Evolutionary conservation across 768 basidiomycete species (phyloP).

Genomic region (Suillus subalutaceus): DNA sequence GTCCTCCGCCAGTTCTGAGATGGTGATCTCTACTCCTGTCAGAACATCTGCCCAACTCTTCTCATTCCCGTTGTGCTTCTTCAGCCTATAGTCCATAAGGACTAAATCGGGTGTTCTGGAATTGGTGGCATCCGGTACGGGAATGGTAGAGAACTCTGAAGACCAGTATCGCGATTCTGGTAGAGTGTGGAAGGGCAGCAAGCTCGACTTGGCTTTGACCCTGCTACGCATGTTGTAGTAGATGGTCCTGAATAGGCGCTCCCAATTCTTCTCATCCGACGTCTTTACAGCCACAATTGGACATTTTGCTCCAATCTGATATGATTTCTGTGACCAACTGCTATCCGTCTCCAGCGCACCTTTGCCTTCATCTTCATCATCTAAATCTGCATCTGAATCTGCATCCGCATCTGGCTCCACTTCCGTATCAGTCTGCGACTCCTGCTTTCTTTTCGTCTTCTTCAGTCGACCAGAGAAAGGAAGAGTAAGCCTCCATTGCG

Average conservation of each 20-base stretch:
- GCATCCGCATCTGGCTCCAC: neutral
- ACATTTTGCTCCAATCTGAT: neutral
- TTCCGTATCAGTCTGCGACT: neutral
- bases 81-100: neutral
- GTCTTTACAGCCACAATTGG: neutral
- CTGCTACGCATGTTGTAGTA: neutral
- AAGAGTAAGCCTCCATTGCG: neutral
- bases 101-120: neutral
- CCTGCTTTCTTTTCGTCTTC: neutral
- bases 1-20: neutral
- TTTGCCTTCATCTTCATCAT: no score
- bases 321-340: neutral
- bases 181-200: neutral
- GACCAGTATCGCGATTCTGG: neutral
- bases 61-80: neutral
- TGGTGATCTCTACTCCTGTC: constrained; percentile 5
- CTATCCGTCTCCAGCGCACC: neutral
- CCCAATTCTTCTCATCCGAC: neutral
- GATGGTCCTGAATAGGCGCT: neutral
- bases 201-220: neutral
- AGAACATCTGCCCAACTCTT: neutral
- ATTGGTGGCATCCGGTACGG: neutral
- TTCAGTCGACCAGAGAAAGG: neutral
- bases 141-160: neutral
- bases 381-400: neutral